These are phyloP conservation scores for Heliosperma pusillum DNA, from an alignment of 148 eudicot species.

Conservation along the genomic window DNA sequence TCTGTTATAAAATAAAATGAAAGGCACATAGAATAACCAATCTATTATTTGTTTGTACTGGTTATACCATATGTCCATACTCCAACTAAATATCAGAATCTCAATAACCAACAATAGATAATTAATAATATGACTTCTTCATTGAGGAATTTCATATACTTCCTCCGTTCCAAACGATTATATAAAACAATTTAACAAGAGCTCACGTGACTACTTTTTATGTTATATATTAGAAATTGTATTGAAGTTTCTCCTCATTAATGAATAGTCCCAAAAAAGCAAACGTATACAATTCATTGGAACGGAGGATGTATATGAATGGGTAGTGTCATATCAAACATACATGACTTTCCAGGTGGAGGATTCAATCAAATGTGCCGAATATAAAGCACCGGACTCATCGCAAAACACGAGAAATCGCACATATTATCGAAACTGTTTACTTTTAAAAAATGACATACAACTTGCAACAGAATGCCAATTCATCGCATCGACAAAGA, in stretches of 20 bases:
- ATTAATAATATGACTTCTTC: too few relatives aligned
- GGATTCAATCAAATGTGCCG: not conserved
- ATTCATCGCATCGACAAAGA: not conserved
- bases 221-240: too few relatives aligned
- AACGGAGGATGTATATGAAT: too few relatives aligned
- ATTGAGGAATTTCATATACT: not conserved
- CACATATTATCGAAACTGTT: not conserved
- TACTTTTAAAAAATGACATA: not conserved
- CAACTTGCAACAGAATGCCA: not conserved
- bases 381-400: not conserved
- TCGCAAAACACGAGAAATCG: not conserved
- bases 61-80: not conserved
- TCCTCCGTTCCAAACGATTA: too few relatives aligned
- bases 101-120: not conserved
- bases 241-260: too few relatives aligned
- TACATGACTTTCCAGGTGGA: not conserved
- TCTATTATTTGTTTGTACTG: too few relatives aligned
- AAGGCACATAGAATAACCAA: not conserved
- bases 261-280: too few relatives aligned
- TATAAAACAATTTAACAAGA: too few relatives aligned
- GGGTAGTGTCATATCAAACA: not conserved
- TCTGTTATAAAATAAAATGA: too few relatives aligned
- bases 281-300: too few relatives aligned
- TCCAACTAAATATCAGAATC: not conserved
- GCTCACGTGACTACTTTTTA: too few relatives aligned